These are phyloP conservation scores for Cafeteria roenbergensis DNA, from an alignment of 108 stramenopile species.

Conservation along the genomic window DNA sequence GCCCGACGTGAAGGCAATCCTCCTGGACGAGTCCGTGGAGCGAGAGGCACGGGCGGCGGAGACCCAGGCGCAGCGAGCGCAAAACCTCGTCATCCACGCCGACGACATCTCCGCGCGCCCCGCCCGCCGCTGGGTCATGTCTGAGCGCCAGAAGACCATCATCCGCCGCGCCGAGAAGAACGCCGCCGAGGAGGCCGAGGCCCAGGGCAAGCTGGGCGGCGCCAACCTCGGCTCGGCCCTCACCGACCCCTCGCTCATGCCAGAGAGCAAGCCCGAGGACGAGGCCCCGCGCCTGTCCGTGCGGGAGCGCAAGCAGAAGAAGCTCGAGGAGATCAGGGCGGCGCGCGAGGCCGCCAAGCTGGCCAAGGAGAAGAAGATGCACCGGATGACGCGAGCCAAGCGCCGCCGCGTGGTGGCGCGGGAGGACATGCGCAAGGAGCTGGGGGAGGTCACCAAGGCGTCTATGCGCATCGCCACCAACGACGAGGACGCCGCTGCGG, in stretches of 20 bases:
- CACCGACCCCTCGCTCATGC: too few species aligned
- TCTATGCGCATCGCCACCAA: not conserved
- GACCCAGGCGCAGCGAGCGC: conserved; percentile 36
- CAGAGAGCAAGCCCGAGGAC: not conserved
- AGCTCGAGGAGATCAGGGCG: conserved; percentile 3
- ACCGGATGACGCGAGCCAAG: conserved; percentile 40
- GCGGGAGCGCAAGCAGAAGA: conserved; percentile 21
- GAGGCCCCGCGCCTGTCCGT: not conserved
- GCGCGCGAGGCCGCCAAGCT: conserved; percentile 14
- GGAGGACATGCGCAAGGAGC: conserved; percentile 26
- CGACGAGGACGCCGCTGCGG: not conserved
- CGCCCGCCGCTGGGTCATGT: conserved; percentile 33
- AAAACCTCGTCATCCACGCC: conserved; percentile 32
- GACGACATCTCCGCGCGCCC: conserved; percentile 35
- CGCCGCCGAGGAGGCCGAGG: not conserved
- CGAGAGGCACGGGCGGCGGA: conserved; percentile 25
- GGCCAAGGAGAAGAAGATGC: conserved; percentile 23
- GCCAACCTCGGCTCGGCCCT: not conserved
- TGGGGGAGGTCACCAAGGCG: conserved; percentile 1
- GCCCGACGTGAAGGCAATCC: conserved; percentile 21
- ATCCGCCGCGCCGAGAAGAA: conserved; percentile 14
- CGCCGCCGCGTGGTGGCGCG: conserved; percentile 31
- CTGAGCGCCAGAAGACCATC: too few species aligned
- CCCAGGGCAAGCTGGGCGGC: not conserved
- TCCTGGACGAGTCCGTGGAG: conserved; percentile 33